Evolutionary conservation across 2,329 filamentous ascomycete species (phyloP).

Genomic region (Colletotrichum chrysophilum): DNA sequence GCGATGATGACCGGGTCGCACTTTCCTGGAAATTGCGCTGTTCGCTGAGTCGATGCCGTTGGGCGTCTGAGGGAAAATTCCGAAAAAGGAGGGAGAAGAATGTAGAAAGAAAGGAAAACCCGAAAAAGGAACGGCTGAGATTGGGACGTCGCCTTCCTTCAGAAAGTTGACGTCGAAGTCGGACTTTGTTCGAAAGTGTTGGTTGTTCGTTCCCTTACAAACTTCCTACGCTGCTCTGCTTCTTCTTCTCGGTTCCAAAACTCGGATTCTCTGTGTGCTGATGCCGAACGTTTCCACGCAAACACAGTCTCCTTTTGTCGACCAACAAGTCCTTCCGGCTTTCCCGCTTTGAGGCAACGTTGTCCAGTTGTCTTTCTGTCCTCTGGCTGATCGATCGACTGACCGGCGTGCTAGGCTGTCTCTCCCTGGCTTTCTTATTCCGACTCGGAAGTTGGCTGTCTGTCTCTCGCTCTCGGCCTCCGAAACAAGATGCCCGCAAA

Average conservation of each 20-base stretch:
- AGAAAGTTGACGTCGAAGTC: background rate
- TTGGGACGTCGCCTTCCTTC: background rate
- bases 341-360: background rate
- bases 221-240: background rate
- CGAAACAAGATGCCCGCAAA: constrained; percentile 14
- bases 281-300: background rate
- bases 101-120: background rate
- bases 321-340: background rate
- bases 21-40: constrained; percentile 15
- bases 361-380: background rate
- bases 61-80: background rate
- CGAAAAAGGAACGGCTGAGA: background rate
- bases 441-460: constrained; percentile 6
- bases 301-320: background rate
- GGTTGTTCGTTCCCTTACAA: background rate
- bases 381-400: background rate
- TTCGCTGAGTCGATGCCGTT: background rate
- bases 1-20: constrained; percentile 12
- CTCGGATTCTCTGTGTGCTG: background rate
- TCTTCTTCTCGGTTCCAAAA: background rate
- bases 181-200: background rate
- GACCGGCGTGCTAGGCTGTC: background rate
- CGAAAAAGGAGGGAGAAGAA: background rate
- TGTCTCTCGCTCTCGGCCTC: constrained; percentile 6
- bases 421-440: constrained; percentile 20